Evolutionary conservation across 352 stramenopile genomes (phyloP), one percentile per base, ranked within the genome.

Genomic region (Phytophthora pisi): DNA sequence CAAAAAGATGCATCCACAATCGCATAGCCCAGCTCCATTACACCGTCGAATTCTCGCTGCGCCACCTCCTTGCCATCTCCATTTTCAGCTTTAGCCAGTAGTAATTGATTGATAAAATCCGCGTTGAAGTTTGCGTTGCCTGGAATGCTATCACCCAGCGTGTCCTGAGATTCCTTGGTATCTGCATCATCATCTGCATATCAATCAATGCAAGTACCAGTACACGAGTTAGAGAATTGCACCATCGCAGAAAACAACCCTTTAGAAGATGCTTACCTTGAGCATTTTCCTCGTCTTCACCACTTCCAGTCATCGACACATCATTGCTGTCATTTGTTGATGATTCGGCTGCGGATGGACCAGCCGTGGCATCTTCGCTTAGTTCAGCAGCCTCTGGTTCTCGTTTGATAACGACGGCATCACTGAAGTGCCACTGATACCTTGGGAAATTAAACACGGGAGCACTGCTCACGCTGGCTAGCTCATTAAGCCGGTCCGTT

Each of bases 1-100:
- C 82, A 90, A 63, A 90, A 89, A 8, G 76, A 84, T 23, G 82
- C 80, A 23, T 90, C 82, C 36, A 88, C 80, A 65, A 89, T 86
- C 49, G 78, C 69, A 58, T 73, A 85, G 18, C 77, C 82, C 15
- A 88, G 45, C 8, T 74, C 58, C 50, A 90, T 71, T 16, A 76
- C 56, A 51, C 77, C 54, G 26, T 84, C 66, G 62, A 89, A 82
- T 45, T 75, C 64, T 0, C 57, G 49, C 20, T 75, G 69, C 9
- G 70, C 71, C n/a, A 53, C 24, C 23, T 69, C 53, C 9, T 40
- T 64, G 0, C 28, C 55, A 30, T 71, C 52, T 42, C 46, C 52
- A 16, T 24, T 51, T 47, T 68, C 51, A 26, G 18, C 24, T 60
- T 78, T 78, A 24, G 43, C 55, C 24, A 46, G 36, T 20, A 84